Evolutionary conservation across 306 rosid genomes (phyloP).

Genomic region (Vigna unguiculata): DNA sequence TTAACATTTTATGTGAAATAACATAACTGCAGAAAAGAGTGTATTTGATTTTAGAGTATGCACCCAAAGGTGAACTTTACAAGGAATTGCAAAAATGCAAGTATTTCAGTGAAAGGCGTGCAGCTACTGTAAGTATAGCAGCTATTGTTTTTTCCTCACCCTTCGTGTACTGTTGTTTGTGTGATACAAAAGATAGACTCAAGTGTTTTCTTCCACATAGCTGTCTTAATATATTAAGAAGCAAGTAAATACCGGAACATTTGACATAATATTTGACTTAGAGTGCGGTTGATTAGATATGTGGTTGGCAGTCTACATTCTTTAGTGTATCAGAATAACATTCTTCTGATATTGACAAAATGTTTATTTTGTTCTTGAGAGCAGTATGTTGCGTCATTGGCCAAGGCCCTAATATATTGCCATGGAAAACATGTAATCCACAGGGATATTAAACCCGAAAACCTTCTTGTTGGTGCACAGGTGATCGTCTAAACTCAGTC

Average conservation of each 20-base stretch:
- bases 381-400: constrained; percentile 95
- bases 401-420: constrained; percentile 97
- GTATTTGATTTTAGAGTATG: constrained; percentile 94
- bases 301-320: too few species aligned
- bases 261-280: background rate
- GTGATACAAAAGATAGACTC: constrained; percentile 1
- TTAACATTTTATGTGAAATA: constrained; percentile 31
- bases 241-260: background rate
- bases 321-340: background rate
- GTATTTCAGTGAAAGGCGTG: constrained; percentile 97
- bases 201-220: background rate
- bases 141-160: background rate
- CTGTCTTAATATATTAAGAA: background rate
- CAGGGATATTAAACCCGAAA: constrained; percentile 97
- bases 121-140: constrained; percentile 85
- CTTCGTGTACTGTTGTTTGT: background rate
- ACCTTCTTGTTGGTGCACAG: constrained; percentile 95
- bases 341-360: constrained; percentile 30
- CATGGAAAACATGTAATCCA: constrained; percentile 99
- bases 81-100: constrained; percentile 96
- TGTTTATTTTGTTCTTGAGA: constrained; percentile 41
- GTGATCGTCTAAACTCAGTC: constrained; percentile 53
- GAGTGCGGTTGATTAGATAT: background rate
- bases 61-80: constrained; percentile 98
- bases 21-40: constrained; percentile 82